Evolutionary conservation across 257 asterid species (phyloP), one percentile per base, ranked within the genome.

Genomic region (Penstemon newberryi): DNA sequence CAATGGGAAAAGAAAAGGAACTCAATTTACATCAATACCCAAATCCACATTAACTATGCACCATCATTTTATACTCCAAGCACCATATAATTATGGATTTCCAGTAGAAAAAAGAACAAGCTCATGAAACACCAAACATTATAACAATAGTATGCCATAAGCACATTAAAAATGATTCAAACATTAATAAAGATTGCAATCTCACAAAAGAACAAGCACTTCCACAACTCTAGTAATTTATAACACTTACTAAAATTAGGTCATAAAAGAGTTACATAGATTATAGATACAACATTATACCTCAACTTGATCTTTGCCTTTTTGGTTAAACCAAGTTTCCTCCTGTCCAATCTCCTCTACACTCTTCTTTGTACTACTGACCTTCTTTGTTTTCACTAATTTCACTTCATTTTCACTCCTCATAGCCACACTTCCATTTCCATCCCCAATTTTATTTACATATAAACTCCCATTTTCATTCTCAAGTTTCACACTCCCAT

Each of bases 261-360:
- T 25, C 33, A 25, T 1, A 25, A 25, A 25, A 25, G 33, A 25
- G 33, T 25, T 25, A 25, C 33, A 25, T 25, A 25, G 33, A 25
- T 25, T 25, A 25, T 25, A 25, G 33, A 25, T 25, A 25, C 33
- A 25, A 25, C 33, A 25, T 25, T 33, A 65, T 78, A 86, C 94
- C 94, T 82, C 77, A 76, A 77, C 80, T 77, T 84, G 68, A 62
- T 75, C 79, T 36, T 46, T 55, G 38, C 56, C 71, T 3, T 61
- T 73, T 43, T 15, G 70, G 78, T 81, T 87, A 77, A 87, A 87
- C 95, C 95, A 87, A 7, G 87, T 91, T 43, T 87, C 91, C 70
- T 87, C 95, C 71, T 85, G 87, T 40, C 95, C 95, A 67, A 87
- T 85, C 72, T 87, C 87, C 70, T 87, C 95, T 25, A 87, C 60